phyloP scores from a whole-genome alignment of 116 monocot genomes.

The Iris pallida region DNA sequence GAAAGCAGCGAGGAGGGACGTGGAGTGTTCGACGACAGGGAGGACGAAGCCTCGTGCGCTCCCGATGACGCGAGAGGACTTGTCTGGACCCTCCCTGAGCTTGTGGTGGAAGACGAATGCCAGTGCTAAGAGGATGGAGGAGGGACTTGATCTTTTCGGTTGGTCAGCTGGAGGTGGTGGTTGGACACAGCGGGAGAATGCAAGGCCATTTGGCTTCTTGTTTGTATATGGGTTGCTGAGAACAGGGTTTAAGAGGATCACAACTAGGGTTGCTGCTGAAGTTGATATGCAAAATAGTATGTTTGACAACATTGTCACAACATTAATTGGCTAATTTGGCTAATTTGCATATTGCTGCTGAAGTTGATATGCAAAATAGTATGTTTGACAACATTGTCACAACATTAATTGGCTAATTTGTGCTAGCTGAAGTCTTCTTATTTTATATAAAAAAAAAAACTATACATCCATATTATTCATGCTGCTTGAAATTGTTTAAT shows the following conservation, averaged over 20 bases:
- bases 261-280: slow-evolving; percentile 49
- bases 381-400: slow-evolving; percentile 63
- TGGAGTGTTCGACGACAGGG: slow-evolving; percentile 14
- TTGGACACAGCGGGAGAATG: slow-evolving; percentile 61
- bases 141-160: neutral
- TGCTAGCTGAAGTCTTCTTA: slow-evolving; percentile 64
- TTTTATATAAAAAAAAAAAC: too few relatives aligned
- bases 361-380: slow-evolving; percentile 56
- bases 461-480: too few relatives aligned
- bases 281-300: slow-evolving; percentile 62
- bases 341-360: too few relatives aligned
- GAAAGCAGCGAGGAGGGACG: slow-evolving; percentile 31
- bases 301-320: slow-evolving; percentile 61
- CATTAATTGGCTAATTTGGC: too few relatives aligned
- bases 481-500: too few relatives aligned
- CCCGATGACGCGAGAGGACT: slow-evolving; percentile 34
- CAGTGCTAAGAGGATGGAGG: neutral
- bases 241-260: slow-evolving; percentile 60
- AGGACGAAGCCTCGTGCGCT: slow-evolving; percentile 48
- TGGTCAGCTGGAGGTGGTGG: slow-evolving; percentile 1
- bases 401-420: too few relatives aligned
- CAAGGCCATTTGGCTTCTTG: neutral
- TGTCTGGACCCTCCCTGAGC: slow-evolving; percentile 41
- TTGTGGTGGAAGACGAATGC: slow-evolving; percentile 53
- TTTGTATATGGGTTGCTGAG: slow-evolving; percentile 36